Evolutionary conservation across 164 flowering plant species (phyloP).

Genomic region (Dillenia suffruticosa): DNA sequence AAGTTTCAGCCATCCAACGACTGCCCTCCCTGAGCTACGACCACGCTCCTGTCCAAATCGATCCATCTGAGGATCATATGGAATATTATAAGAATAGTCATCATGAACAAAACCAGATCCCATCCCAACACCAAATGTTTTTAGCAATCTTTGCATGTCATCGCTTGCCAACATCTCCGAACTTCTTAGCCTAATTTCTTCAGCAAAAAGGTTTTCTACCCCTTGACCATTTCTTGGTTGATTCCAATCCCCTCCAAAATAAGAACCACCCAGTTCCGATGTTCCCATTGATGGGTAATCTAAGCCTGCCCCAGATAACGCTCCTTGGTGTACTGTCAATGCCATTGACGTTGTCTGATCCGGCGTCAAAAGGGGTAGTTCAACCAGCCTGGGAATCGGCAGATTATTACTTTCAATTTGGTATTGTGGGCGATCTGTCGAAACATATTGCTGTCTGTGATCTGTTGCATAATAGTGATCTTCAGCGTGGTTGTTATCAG

Average conservation of each 20-base stretch:
- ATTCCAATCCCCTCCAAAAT: slow-evolving; percentile 30
- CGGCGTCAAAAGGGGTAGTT: slow-evolving; percentile 27
- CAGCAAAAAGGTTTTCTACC: slow-evolving; percentile 31
- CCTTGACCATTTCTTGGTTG: slow-evolving; percentile 27
- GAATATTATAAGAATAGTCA: slow-evolving; percentile 24
- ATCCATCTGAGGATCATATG: slow-evolving; percentile 24
- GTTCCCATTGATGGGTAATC: slow-evolving; percentile 20
- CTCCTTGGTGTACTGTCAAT: slow-evolving; percentile 16
- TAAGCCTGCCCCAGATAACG: slow-evolving; percentile 13
- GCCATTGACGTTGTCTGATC: slow-evolving; percentile 17
- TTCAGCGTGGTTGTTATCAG: slow-evolving; percentile 5
- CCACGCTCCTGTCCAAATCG: slow-evolving; percentile 15
- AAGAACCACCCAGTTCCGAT: slow-evolving; percentile 11
- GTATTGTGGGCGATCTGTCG: slow-evolving; percentile 20
- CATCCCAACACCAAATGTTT: slow-evolving; percentile 21
- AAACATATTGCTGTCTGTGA: slow-evolving; percentile 18
- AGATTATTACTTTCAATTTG: slow-evolving; percentile 17
- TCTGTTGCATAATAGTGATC: slow-evolving; percentile 15
- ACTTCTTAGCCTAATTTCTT: slow-evolving; percentile 43
- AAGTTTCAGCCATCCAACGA: slow-evolving; percentile 60
- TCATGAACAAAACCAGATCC: slow-evolving; percentile 28
- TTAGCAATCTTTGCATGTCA: slow-evolving; percentile 51
- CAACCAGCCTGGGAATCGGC: slow-evolving; percentile 25
- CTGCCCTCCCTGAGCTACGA: slow-evolving; percentile 43
- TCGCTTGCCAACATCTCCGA: slow-evolving; percentile 46